These are phyloP conservation scores for Colletotrichum lentis DNA, from an alignment of 2,329 filamentous ascomycete species.

Conservation along the genomic window DNA sequence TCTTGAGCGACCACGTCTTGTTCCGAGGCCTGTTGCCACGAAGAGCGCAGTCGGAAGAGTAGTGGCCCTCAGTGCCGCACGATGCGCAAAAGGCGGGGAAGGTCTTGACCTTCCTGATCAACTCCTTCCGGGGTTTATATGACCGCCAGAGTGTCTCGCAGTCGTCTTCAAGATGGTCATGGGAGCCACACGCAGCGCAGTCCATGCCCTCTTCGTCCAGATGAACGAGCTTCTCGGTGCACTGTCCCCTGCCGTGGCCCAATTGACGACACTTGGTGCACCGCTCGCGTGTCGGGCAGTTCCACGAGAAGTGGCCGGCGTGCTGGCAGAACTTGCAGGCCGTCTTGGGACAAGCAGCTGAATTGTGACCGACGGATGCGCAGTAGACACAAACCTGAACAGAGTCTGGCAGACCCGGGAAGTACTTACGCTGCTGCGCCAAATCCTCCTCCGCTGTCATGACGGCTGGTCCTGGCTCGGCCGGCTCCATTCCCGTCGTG, in stretches of 20 bases:
- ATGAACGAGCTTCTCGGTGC: conserved; percentile 63
- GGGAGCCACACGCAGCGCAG: conserved; percentile 68
- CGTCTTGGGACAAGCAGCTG: conserved; percentile 54
- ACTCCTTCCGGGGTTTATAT: conserved; percentile 54
- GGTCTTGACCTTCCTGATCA: conserved; percentile 57
- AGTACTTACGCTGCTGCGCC: conserved; percentile 57
- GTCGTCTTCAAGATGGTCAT: conserved; percentile 64
- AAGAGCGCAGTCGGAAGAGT: conserved; percentile 62
- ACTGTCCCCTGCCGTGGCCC: conserved; percentile 63
- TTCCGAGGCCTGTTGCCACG: conserved; percentile 42
- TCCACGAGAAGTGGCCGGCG: conserved; percentile 56
- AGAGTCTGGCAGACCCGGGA: conserved; percentile 57
- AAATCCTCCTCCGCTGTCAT: conserved; percentile 46
- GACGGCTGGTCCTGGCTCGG: conserved; percentile 23
- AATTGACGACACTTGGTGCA: conserved; percentile 69
- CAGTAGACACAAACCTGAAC: conserved; percentile 61
- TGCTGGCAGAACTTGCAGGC: conserved; percentile 59
- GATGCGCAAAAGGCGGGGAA: conserved; percentile 64
- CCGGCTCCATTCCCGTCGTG: conserved; percentile 12
- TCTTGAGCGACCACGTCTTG: conserved; percentile 62
- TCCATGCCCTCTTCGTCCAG: conserved; percentile 62
- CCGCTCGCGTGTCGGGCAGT: conserved; percentile 60
- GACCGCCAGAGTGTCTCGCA: conserved; percentile 70
- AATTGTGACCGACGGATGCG: conserved; percentile 57
- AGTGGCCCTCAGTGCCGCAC: conserved; percentile 65